Evolutionary conservation across 2,329 filamentous ascomycete genomes (phyloP).

Genomic region (Aspergillus sp.): DNA sequence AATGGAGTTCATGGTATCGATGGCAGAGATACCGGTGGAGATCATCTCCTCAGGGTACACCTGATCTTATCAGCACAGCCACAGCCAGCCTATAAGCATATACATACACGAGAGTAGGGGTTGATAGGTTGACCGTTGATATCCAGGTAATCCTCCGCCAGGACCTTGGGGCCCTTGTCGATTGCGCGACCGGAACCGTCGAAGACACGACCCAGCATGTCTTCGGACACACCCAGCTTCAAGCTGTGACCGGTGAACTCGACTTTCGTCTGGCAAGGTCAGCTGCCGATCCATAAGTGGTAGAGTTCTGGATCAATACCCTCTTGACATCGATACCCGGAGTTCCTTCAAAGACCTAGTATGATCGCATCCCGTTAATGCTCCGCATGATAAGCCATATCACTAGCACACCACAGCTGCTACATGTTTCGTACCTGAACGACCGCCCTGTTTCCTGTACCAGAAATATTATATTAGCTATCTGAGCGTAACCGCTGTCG

Average conservation of each 20-base stretch:
- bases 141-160: slow-evolving; percentile 96
- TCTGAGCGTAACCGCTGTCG: not conserved
- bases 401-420: slow-evolving; percentile 11
- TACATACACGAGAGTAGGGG: slow-evolving; percentile 83
- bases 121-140: slow-evolving; percentile 99
- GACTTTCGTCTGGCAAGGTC: slow-evolving; percentile 74
- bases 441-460: slow-evolving; percentile 81
- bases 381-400: slow-evolving; percentile 10
- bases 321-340: slow-evolving; percentile 98
- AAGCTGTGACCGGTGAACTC: slow-evolving; percentile 96
- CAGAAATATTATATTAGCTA: slow-evolving; percentile 20
- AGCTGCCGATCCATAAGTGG: slow-evolving; percentile 8
- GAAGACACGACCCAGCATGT: slow-evolving; percentile 99
- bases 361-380: slow-evolving; percentile 29
- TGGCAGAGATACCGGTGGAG: slow-evolving; percentile 97
- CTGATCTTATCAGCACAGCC: slow-evolving; percentile 47
- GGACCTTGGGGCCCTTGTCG: slow-evolving; percentile 97
- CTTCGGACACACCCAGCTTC: slow-evolving; percentile 98
- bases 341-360: slow-evolving; percentile 93
- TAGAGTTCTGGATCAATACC: slow-evolving; percentile 52
- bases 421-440: slow-evolving; percentile 70
- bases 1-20: slow-evolving; percentile 97
- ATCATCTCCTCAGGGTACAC: slow-evolving; percentile 99
- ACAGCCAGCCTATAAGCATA: not conserved
- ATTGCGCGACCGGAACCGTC: slow-evolving; percentile 97